Base-by-base conservation (phyloP, 805 yeast species). In the Candida caryicola region DNA sequence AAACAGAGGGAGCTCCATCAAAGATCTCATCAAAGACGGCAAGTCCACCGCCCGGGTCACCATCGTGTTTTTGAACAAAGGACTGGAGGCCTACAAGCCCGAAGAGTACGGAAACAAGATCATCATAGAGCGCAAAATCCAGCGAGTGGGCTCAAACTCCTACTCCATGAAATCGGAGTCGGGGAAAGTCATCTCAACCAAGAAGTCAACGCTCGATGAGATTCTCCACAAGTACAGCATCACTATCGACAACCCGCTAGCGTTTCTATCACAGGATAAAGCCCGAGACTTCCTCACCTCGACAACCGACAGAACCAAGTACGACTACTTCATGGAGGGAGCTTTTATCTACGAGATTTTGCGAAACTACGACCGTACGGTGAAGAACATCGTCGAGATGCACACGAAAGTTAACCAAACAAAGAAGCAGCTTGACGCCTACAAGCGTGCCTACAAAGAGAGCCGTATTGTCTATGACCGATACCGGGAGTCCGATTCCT, bases 231-330 rank as follows among this genome's bases (percentile, higher is more conserved):
- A 73, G 45, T 88, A 82, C 54, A 80, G 83, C 31, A 81, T 91
- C 30, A 81, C 86, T 4, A 82, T 93, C 17, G 90, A 81, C 50
- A 93, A 93, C 50, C 96, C 97, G 4, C 78, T 93, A 76, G 85
- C 95, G 2, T 85, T 93, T 52, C 69, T 93, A 34, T 87, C 95
- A 1, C 99, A 93, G 59, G 97, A 93, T 50, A 85, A 82, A 43
- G 98, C 99, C 2, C 77, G 95, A 48, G 84, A 90, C 12, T 93
- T 93, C 55, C 64, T 93, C 45, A 84, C 95, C 1, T 77, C 82
- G 23, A 79, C 93, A 4, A 73, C 86, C 4, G 84, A 86, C 42
- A 71, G 70, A 25, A 82, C 76, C 33, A 86, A 89, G 59, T 93
- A 81, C 58, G 71, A 72, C 12, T 81, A 77, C 54, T 87, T 91